phyloP scores from a whole-genome alignment of 768 basidiomycete genomes.

The Kwoniella europaea region DNA sequence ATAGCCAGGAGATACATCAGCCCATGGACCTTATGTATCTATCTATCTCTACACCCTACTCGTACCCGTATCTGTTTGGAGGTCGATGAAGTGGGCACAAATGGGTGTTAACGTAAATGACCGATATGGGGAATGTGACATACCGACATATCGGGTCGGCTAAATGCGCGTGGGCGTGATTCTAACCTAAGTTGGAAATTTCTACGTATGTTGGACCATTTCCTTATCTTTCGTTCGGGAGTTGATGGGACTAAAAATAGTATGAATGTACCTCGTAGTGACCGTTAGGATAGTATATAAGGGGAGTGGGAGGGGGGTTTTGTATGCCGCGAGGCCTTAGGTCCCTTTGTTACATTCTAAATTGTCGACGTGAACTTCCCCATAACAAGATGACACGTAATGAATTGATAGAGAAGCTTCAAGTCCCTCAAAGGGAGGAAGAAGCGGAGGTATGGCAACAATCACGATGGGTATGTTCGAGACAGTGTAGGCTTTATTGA shows the following conservation, averaged over 20 bases:
- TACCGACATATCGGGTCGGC: background rate
- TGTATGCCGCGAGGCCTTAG: background rate
- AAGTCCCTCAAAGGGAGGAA: constrained; percentile 31
- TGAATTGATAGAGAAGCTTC: constrained; percentile 14
- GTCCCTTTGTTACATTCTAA: no score
- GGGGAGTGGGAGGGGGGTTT: background rate
- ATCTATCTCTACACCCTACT: background rate
- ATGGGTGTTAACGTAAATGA: background rate
- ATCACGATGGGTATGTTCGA: constrained; percentile 26
- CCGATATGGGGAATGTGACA: background rate
- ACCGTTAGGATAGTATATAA: background rate
- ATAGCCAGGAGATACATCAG: background rate
- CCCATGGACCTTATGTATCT: background rate
- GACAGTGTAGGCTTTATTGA: no score
- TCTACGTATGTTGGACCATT: background rate
- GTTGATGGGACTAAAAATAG: background rate
- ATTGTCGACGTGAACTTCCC: background rate
- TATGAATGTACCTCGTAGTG: background rate
- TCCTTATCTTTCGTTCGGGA: background rate
- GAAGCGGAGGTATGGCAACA: constrained; percentile 38
- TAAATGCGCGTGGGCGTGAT: background rate
- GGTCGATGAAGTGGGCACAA: background rate
- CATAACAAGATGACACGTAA: background rate
- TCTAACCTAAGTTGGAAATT: background rate
- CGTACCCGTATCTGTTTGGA: background rate